Percentiles rank a stretch among this genome's conserved stretches.
phyloP scores from a whole-genome alignment of 1,284 basidiomycete genomes.

The Cystobasidium slooffiae region DNA sequence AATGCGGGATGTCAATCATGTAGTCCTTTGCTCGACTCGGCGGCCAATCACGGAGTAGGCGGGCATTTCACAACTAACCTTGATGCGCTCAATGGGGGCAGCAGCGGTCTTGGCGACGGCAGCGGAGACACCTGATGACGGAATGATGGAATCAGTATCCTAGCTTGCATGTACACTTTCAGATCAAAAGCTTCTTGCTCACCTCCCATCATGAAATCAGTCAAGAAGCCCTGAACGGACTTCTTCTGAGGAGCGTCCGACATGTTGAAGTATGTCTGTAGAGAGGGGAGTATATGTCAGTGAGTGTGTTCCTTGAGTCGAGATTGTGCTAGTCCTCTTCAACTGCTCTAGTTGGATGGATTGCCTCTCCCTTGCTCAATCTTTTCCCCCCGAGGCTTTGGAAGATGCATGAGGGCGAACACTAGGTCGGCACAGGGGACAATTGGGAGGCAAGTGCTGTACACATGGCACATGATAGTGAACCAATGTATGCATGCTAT shows the following conservation, averaged over 20 bases:
- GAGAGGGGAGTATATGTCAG: not conserved
- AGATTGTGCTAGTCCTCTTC: too few species aligned
- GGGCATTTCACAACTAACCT: slow-evolving; percentile 55
- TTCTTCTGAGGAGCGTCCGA: slow-evolving; percentile 30
- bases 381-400: too few species aligned
- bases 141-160: not conserved
- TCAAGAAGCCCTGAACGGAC: slow-evolving; percentile 42
- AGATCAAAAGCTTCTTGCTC: too few species aligned
- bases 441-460: too few species aligned
- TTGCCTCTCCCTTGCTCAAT: too few species aligned
- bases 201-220: slow-evolving; percentile 49
- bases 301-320: not conserved
- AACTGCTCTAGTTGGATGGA: too few species aligned
- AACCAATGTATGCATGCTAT: too few species aligned
- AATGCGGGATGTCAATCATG: not conserved
- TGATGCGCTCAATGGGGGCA: slow-evolving; percentile 98
- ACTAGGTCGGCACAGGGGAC: too few species aligned
- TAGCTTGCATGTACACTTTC: too few species aligned
- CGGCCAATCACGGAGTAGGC: slow-evolving; percentile 3
- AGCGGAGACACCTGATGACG: slow-evolving; percentile 47
- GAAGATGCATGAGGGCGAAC: too few species aligned
- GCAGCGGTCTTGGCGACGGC: slow-evolving; percentile 97
- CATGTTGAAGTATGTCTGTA: slow-evolving; percentile 33
- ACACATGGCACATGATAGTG: too few species aligned
- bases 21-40: not conserved